phyloP scores from a whole-genome alignment of 73 alveolate species.

The Paramecium tetraurelia region DNA sequence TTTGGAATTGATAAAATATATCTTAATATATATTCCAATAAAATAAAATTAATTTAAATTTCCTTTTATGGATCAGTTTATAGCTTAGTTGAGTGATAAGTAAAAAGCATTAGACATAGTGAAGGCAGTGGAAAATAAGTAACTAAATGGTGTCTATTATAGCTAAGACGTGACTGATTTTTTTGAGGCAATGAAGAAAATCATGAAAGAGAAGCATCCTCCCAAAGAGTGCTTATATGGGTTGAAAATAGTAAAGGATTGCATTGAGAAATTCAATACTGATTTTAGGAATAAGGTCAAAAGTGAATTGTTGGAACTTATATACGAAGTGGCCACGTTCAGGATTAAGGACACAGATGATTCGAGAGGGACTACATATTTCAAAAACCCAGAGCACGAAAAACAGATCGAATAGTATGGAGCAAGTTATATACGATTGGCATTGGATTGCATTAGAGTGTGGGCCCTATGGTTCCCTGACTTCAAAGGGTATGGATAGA shows the following conservation, averaged over 20 bases:
- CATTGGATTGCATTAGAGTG: not conserved
- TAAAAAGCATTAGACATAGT: not conserved
- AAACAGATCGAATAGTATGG: not conserved
- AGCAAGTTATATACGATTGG: constrained; percentile 3
- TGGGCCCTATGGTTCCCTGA: constrained; percentile 27
- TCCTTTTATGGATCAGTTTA: not conserved
- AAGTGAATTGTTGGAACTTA: not conserved
- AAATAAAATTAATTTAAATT: not conserved
- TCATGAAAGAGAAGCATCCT: not conserved
- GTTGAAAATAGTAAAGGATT: not conserved
- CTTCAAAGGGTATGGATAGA: not conserved
- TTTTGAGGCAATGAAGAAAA: not conserved
- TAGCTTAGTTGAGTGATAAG: not conserved
- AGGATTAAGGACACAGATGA: not conserved
- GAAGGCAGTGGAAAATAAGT: not conserved
- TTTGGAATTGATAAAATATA: not conserved
- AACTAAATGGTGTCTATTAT: not conserved
- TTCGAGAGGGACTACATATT: not conserved
- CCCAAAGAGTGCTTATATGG: not conserved
- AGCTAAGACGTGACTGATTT: not conserved
- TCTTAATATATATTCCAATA: not conserved
- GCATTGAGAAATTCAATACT: not conserved
- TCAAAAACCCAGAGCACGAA: constrained; percentile 7
- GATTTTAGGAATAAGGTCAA: not conserved
- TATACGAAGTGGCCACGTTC: not conserved